phyloP scores from a whole-genome alignment of 805 yeast species.

The Ogataea saltuana region DNA sequence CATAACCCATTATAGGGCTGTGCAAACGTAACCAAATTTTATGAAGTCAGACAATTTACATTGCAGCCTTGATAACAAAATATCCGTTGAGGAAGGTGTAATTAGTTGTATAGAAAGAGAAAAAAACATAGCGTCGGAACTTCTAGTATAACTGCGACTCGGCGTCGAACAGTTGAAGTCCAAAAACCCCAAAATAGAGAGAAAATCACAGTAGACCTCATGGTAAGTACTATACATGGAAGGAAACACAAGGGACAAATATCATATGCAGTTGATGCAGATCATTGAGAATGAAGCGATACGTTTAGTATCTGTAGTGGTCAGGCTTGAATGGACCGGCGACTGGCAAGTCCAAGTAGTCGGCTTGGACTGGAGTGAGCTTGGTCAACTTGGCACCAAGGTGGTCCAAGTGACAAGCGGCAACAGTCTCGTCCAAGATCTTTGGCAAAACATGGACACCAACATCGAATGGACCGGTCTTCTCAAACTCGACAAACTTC shows the following conservation, averaged over 20 bases:
- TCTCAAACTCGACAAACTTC: constrained; percentile 84
- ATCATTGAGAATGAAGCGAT: constrained; percentile 8
- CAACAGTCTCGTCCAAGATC: constrained; percentile 98
- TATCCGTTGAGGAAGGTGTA: constrained; percentile 20
- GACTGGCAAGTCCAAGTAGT: constrained; percentile 86
- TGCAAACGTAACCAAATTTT: not conserved
- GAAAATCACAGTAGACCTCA: constrained; percentile 7
- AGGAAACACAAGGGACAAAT: constrained; percentile 9
- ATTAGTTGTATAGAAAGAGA: constrained; percentile 6
- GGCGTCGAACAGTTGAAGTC: constrained; percentile 4
- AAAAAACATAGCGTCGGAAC: constrained; percentile 9
- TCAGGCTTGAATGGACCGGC: constrained; percentile 99
- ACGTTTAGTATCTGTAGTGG: constrained; percentile 87
- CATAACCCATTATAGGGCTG: too few relatives aligned
- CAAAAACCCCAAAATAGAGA: constrained; percentile 12
- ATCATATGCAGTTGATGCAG: constrained; percentile 37
- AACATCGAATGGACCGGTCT: constrained; percentile 84
- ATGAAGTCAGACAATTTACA: too few relatives aligned
- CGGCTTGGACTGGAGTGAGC: constrained; percentile 80
- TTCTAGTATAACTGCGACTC: constrained; percentile 1
- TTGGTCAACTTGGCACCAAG: constrained; percentile 85
- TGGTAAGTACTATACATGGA: constrained; percentile 16
- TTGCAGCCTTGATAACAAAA: constrained; percentile 2
- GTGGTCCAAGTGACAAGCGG: constrained; percentile 93
- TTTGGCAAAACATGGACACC: constrained; percentile 98